These are phyloP conservation scores for Thalassiosira delicatula DNA, from an alignment of 352 stramenopile species.

Conservation along the genomic window DNA sequence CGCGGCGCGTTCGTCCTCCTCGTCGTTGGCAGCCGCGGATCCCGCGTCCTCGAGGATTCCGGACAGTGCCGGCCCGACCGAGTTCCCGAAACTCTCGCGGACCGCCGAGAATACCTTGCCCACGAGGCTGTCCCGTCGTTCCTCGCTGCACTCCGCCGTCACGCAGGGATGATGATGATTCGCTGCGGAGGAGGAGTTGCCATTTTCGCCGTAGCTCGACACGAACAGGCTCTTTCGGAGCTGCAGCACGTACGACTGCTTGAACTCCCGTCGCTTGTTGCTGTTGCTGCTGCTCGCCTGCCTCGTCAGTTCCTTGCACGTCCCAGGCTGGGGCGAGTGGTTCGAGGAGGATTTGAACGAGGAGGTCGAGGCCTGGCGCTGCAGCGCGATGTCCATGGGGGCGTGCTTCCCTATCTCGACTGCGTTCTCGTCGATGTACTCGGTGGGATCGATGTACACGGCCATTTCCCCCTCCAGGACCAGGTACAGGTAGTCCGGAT, in stretches of 20 bases:
- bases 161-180: too few relatives aligned
- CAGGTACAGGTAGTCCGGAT: slow-evolving; percentile 55
- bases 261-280: too few relatives aligned
- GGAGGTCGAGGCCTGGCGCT: neutral
- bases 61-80: neutral
- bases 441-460: slow-evolving; percentile 54
- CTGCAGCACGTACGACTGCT: slow-evolving; percentile 60
- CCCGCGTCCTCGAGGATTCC: slow-evolving; percentile 39
- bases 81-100: slow-evolving; percentile 17
- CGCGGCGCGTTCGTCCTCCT: slow-evolving; percentile 19
- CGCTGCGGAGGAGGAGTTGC: too few relatives aligned
- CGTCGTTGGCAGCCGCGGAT: slow-evolving; percentile 4
- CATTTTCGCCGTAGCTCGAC: too few relatives aligned
- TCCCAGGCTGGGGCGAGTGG: too few relatives aligned
- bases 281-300: too few relatives aligned
- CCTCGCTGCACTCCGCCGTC: too few relatives aligned
- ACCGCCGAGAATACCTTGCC: slow-evolving; percentile 42
- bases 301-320: too few relatives aligned
- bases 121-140: slow-evolving; percentile 23
- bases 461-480: slow-evolving; percentile 49
- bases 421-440: slow-evolving; percentile 57
- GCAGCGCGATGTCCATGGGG: slow-evolving; percentile 30
- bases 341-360: neutral
- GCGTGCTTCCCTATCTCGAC: slow-evolving; percentile 50
- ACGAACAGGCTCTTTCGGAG: too few relatives aligned